Conservation (phyloP, 73 alveolate genomes). For the Tetrahymena elliotti region DNA sequence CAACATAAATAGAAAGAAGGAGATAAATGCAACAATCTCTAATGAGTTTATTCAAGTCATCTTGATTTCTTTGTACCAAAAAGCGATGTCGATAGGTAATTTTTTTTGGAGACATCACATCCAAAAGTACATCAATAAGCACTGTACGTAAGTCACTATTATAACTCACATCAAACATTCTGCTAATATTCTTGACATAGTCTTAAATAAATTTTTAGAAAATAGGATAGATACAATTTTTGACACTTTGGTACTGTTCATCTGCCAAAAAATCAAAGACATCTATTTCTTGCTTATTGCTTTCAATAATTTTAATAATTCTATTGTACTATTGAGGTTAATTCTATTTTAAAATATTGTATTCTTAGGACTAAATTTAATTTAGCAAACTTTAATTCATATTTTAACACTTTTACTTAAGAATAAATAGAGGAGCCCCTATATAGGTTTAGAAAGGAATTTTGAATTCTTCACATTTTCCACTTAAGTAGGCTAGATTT, state of each 20-base stretch:
- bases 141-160: not conserved
- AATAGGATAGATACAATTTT: not conserved
- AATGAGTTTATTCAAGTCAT: not conserved
- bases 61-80: not conserved
- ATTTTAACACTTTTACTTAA: not conserved
- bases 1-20: not conserved
- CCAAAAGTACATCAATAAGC: not conserved
- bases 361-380: not conserved
- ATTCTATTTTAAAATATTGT: not conserved
- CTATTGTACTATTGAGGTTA: not conserved
- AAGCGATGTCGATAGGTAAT: not conserved
- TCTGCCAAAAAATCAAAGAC: not conserved
- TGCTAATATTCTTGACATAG: not conserved
- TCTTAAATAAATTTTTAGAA: not conserved
- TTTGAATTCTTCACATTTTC: not conserved
- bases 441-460: not conserved
- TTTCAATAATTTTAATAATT: not conserved
- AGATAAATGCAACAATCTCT: not conserved
- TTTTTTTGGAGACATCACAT: not conserved
- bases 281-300: not conserved
- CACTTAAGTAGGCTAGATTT: not conserved
- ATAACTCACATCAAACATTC: not conserved
- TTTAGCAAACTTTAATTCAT: not conserved
- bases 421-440: not conserved
- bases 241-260: not conserved